A percentile compares a stretch with the other conserved stretches of the same genome.
Conservation (phyloP, 345 rosid species). For the Populus deltoides region DNA sequence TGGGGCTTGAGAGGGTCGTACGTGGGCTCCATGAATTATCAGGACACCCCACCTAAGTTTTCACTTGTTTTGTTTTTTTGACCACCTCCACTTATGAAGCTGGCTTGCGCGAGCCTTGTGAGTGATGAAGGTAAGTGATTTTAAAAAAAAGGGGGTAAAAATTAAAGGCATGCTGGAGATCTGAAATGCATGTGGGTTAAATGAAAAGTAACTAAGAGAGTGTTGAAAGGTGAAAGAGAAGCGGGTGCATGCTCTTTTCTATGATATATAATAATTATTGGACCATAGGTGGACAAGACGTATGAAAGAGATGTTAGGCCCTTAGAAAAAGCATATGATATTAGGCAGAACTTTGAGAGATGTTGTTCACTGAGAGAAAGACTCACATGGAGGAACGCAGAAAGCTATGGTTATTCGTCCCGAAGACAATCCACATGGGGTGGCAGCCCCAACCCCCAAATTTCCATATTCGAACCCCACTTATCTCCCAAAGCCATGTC, state of each 20-base stretch:
- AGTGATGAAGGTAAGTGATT: no score
- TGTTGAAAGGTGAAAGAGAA: background rate
- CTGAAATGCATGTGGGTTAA: slow-evolving; percentile 41
- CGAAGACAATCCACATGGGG: slow-evolving; percentile 34
- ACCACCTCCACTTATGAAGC: background rate
- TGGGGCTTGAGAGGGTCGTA: background rate
- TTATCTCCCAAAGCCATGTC: background rate
- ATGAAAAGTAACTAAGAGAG: slow-evolving; percentile 9
- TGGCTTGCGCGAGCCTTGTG: background rate
- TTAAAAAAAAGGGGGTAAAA: background rate
- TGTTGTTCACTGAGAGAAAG: slow-evolving; percentile 8
- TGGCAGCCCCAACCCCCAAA: slow-evolving; percentile 19
- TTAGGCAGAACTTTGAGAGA: background rate
- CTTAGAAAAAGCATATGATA: background rate
- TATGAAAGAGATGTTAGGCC: slow-evolving; percentile 19
- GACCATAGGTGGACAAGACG: slow-evolving; percentile 24
- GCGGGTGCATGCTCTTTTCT: slow-evolving; percentile 2
- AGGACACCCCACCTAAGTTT: background rate
- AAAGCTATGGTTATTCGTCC: slow-evolving; percentile 13
- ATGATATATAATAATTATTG: slow-evolving; percentile 6
- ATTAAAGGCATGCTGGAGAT: slow-evolving; percentile 12
- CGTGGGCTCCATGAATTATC: background rate
- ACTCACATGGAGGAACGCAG: slow-evolving; percentile 33
- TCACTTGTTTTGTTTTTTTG: background rate
- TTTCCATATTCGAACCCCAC: slow-evolving; percentile 20